Evolutionary conservation across 306 rosid species (phyloP).

Genomic region (Medicago arabica): DNA sequence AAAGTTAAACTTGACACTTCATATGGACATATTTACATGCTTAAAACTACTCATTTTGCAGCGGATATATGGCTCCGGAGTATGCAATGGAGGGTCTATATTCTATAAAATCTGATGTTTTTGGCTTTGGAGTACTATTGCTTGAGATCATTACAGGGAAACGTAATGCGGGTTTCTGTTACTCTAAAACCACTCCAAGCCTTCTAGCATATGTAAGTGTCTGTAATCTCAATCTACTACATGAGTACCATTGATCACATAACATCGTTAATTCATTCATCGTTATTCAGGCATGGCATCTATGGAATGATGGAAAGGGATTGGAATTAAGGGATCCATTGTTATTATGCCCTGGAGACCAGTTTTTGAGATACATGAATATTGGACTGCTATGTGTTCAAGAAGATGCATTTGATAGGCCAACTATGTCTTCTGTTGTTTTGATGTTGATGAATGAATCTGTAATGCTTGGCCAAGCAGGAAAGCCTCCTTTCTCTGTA

Average conservation of each 20-base stretch:
- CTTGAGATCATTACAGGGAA: slow-evolving; percentile 56
- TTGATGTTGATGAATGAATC: slow-evolving; percentile 50
- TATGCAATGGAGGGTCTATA: slow-evolving; percentile 61
- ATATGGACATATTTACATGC: not conserved
- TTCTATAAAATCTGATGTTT: slow-evolving; percentile 54
- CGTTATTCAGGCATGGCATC: slow-evolving; percentile 52
- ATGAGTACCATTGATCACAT: not conserved
- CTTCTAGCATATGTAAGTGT: slow-evolving; percentile 52
- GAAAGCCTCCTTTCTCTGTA: slow-evolving; percentile 46
- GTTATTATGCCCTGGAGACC: slow-evolving; percentile 40
- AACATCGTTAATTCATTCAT: not conserved
- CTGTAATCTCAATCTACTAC: not conserved
- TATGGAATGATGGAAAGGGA: slow-evolving; percentile 49
- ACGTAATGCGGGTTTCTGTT: slow-evolving; percentile 41
- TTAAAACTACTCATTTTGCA: slow-evolving; percentile 13
- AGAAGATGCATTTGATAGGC: slow-evolving; percentile 57
- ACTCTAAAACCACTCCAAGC: slow-evolving; percentile 43
- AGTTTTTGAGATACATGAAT: slow-evolving; percentile 47
- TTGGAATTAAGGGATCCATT: slow-evolving; percentile 51
- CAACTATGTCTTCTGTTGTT: slow-evolving; percentile 58
- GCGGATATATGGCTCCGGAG: slow-evolving; percentile 57
- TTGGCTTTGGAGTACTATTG: slow-evolving; percentile 50
- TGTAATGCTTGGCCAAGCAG: slow-evolving; percentile 36
- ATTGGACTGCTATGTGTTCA: slow-evolving; percentile 60
- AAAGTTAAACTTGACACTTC: too few species aligned